phyloP scores from a whole-genome alignment of 805 yeast genomes.

The Candida chilensis region DNA sequence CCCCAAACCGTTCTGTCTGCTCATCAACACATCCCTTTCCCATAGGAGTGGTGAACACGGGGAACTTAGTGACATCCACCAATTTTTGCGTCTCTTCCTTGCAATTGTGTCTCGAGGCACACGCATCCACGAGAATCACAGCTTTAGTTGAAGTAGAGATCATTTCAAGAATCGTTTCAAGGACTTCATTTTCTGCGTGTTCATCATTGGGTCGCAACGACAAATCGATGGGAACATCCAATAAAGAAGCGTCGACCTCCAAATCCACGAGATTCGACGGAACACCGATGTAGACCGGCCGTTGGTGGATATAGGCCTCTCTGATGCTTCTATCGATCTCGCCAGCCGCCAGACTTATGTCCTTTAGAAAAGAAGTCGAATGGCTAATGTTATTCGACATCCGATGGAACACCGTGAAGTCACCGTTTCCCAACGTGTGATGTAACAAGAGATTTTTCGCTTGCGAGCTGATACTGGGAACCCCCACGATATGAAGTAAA shows the following conservation, averaged over 20 bases:
- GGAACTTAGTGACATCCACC: constrained; percentile 28
- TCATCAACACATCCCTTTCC: constrained; percentile 28
- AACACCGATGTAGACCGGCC: constrained; percentile 29
- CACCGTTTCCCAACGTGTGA: constrained; percentile 33
- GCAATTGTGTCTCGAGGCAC: constrained; percentile 27
- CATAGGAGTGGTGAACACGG: constrained; percentile 29
- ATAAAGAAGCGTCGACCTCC: constrained; percentile 21
- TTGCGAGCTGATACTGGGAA: constrained; percentile 25
- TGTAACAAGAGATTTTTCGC: constrained; percentile 32
- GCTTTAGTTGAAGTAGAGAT: constrained; percentile 20
- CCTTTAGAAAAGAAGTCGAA: constrained; percentile 25
- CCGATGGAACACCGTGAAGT: constrained; percentile 29
- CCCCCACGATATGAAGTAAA: constrained; percentile 26
- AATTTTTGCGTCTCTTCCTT: constrained; percentile 20
- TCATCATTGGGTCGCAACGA: constrained; percentile 20
- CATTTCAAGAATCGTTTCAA: constrained; percentile 16
- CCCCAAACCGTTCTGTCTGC: constrained; percentile 22
- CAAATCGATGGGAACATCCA: constrained; percentile 24
- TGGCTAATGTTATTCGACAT: constrained; percentile 27
- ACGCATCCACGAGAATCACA: constrained; percentile 26
- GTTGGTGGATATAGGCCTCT: constrained; percentile 24
- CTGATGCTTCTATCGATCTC: constrained; percentile 29
- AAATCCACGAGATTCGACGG: constrained; percentile 29
- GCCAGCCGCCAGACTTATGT: constrained; percentile 21
- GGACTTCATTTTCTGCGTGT: constrained; percentile 25